These are phyloP conservation scores for Candida takata DNA, from an alignment of 805 yeast genomes.

Conservation along the genomic window DNA sequence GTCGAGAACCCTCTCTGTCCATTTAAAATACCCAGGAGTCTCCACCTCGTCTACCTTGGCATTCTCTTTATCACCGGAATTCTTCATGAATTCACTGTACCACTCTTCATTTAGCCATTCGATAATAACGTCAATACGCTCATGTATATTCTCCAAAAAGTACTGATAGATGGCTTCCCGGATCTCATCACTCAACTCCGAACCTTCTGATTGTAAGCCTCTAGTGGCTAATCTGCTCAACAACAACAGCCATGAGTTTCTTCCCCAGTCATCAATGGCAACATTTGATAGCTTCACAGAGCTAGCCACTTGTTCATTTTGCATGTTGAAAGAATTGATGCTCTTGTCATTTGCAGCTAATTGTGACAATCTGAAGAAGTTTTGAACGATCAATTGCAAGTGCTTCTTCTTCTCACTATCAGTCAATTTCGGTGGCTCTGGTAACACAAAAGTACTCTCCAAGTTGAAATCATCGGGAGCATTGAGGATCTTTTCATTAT, in stretches of 20 bases:
- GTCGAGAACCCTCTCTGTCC: constrained; percentile 70
- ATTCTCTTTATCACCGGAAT: constrained; percentile 21
- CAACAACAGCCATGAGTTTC: constrained; percentile 69
- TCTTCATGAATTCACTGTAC: constrained; percentile 47
- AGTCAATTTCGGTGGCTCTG: constrained; percentile 49
- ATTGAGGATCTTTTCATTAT: constrained; percentile 14
- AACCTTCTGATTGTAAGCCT: constrained; percentile 46
- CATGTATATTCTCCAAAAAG: constrained; percentile 65
- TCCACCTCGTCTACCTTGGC: constrained; percentile 15
- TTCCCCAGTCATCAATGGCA: constrained; percentile 46
- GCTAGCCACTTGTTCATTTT: constrained; percentile 18
- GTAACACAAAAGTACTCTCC: constrained; percentile 42
- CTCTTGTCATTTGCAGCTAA: constrained; percentile 18
- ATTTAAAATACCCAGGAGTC: constrained; percentile 52
- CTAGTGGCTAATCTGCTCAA: constrained; percentile 76
- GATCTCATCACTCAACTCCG: constrained; percentile 50
- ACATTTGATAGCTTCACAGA: constrained; percentile 23
- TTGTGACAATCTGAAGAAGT: constrained; percentile 46
- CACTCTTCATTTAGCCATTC: constrained; percentile 97
- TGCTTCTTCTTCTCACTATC: constrained; percentile 51
- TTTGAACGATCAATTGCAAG: constrained; percentile 48
- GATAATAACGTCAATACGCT: constrained; percentile 64
- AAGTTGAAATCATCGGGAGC: constrained; percentile 30
- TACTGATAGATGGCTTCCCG: constrained; percentile 67
- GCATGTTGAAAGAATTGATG: constrained; percentile 12